Conservation (phyloP, 495 filamentous ascomycete species). For the Penicillium taxi region DNA sequence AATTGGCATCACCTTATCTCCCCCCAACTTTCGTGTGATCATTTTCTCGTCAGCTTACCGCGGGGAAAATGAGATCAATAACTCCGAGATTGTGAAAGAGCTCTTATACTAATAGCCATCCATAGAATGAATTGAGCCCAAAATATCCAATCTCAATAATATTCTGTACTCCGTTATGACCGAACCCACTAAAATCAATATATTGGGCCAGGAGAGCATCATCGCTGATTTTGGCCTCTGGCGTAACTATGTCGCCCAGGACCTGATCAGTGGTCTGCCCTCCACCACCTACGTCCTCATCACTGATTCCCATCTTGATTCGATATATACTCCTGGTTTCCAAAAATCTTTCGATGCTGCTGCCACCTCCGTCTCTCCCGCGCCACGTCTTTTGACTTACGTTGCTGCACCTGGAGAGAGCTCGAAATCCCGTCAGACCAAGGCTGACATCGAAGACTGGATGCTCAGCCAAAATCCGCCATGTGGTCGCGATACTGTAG, state of each 20-base stretch:
- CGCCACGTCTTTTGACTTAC: conserved; percentile 69
- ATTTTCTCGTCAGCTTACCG: conserved; percentile 18
- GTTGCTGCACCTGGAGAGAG: conserved; percentile 84
- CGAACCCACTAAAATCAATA: conserved; percentile 43
- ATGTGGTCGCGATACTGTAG: conserved; percentile 89
- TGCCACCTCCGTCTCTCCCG: conserved; percentile 43
- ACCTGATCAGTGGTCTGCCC: conserved; percentile 66
- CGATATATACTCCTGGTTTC: conserved; percentile 73
- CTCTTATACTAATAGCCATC: conserved; percentile 8
- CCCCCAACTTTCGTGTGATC: conserved; percentile 5
- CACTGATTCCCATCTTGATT: conserved; percentile 86
- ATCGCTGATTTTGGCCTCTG: conserved; percentile 89
- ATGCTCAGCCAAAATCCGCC: conserved; percentile 67
- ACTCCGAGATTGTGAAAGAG: conserved; percentile 1
- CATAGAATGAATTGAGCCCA: conserved; percentile 33
- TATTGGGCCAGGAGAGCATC: conserved; percentile 68
- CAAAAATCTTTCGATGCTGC: conserved; percentile 57
- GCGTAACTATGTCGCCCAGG: conserved; percentile 70
- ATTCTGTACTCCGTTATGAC: conserved; percentile 22
- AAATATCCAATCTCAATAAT: conserved; percentile 4
- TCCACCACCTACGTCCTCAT: conserved; percentile 93
- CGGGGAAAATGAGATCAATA: conserved; percentile 12
- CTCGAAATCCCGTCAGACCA: conserved; percentile 86
- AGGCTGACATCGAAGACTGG: conserved; percentile 96
- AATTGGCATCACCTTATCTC: conserved; percentile 2